Base-by-base conservation (phyloP, 2,329 filamentous ascomycete species). In the Trichoderma lentiforme region DNA sequence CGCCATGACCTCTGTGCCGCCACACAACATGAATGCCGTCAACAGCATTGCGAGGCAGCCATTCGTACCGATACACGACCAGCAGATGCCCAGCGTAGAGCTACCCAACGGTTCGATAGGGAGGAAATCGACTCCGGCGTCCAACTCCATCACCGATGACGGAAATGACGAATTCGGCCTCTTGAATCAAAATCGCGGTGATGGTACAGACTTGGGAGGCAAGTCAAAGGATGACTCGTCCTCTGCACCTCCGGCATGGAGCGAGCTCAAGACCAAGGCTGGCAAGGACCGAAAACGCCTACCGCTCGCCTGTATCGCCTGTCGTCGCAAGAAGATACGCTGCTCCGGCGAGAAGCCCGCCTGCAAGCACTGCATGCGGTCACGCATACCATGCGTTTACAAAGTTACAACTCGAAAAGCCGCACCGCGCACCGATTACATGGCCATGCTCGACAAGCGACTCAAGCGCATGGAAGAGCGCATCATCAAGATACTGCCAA, bases 261-360 rank as follows among this genome's bases (percentile, higher is more conserved):
- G 90, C 76, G 93, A 95, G 79, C 84, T 95, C 74, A 95, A 95
- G 81, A 95, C 93, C 4, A 95, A 95, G 81, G 96, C 96, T 2
- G 96, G 96, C 18, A 99, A 98, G 81, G 96, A 98, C 81, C 89
- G 96, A 67, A 98, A 98, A 82, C 88, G 96, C 57, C 84, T 99
- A 39, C 96, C 96, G 3, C 85, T 98, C 67, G 96, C 96, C 18
- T 99, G 96, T 80, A 98, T 98, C 77, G 95, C 95, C 47, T 99
- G 96, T 79, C 90, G 96, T 39, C 89, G 96, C 78, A 99, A 99
- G 84, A 99, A 99, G 85, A 98, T 99, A 74, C 91, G 95, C 68
- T 99, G 96, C 80, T 98, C 95, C 0, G 96, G 96, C 72, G 96
- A 98, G 84, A 98, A 98, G 82, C 96, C 96, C 3, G 93, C 95